Base-by-base conservation (phyloP, 371 early-diverging fungal genomes). In the Mortierella sp. region DNA sequence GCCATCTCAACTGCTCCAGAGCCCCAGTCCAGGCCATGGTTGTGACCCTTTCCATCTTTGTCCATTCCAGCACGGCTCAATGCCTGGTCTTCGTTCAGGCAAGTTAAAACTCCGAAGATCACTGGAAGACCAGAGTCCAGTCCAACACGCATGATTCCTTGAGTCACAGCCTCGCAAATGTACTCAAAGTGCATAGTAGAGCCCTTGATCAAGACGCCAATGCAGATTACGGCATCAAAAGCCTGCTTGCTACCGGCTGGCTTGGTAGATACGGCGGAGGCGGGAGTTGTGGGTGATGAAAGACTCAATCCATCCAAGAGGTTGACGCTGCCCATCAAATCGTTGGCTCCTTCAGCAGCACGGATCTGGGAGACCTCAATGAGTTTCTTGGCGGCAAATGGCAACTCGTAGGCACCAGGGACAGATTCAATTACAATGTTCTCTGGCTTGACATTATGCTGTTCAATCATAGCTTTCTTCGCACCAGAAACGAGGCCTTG, bases 181-280 rank as follows among this genome's bases (percentile, higher is more conserved):
- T 98, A 98, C 85, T 98, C 99, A 89, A 97, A 98, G 77, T 98
- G 99, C 92, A 96, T 96, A 49, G 99, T 98, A 64, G 90, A 89
- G 58, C 99, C 99, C 90, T 97, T 98, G 90, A 98, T 97, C 63
- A 98, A 92, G 30, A 97, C 94, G 54, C 99, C 99, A 75, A 98
- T 92, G 69, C 94, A 92, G 70, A 98, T 95, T n/a, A 92, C 95
- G 18, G 96, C 97, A 84, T 97, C 96, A 72, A 93, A 92, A 16
- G 93, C 89, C 43, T 88, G 86, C 59, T 85, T 86, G 37, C 73
- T 76, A 26, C 58, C 72, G 45, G 62, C 72, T 55, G 64, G 26
- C 1, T 58, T 35, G 18, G 52, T 51, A 4, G 70, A 30, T 9
- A 58, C 45, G 66, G 69, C 54, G 14, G 77, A 61, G 57, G 68